These are phyloP conservation scores for Thermothielavioides terrestris DNA, from an alignment of 495 filamentous ascomycete species.

Conservation along the genomic window DNA sequence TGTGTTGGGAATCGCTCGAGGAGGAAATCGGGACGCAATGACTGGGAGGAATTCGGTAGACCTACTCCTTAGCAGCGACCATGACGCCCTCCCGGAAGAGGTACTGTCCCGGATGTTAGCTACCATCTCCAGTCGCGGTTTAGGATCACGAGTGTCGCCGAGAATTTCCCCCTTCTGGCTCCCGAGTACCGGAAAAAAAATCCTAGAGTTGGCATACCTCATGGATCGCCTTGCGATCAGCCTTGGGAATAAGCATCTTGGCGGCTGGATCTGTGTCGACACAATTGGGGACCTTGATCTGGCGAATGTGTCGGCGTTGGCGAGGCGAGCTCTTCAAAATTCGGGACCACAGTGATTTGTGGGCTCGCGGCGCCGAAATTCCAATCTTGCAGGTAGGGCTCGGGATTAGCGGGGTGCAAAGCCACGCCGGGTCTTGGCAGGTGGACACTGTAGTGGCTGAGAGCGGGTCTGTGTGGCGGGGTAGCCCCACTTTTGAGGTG, in stretches of 20 bases:
- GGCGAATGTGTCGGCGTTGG: constrained; percentile 28
- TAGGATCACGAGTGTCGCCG: background rate
- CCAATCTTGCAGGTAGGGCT: constrained; percentile 26
- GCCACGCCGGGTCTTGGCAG: constrained; percentile 10
- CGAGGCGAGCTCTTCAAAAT: constrained; percentile 29
- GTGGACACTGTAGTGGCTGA: constrained; percentile 6
- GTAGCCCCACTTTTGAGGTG: background rate
- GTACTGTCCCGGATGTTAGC: constrained; percentile 57
- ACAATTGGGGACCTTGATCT: constrained; percentile 38
- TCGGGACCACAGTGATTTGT: constrained; percentile 29
- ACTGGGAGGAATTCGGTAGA: constrained; percentile 11
- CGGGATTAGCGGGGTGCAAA: constrained; percentile 24
- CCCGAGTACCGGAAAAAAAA: background rate
- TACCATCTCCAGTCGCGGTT: background rate
- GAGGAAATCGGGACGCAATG: background rate
- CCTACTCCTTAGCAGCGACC: constrained; percentile 89
- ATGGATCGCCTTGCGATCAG: constrained; percentile 99
- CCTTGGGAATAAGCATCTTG: constrained; percentile 95
- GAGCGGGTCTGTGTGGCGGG: constrained; percentile 6
- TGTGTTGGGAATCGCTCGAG: constrained; percentile 3
- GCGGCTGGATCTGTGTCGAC: constrained; percentile 38
- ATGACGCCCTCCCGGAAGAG: constrained; percentile 99
- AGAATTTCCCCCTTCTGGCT: background rate
- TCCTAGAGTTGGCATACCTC: constrained; percentile 37
- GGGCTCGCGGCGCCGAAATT: constrained; percentile 28